These are phyloP conservation scores for Solanum rostratum DNA, from an alignment of 257 asterid genomes.

Conservation along the genomic window DNA sequence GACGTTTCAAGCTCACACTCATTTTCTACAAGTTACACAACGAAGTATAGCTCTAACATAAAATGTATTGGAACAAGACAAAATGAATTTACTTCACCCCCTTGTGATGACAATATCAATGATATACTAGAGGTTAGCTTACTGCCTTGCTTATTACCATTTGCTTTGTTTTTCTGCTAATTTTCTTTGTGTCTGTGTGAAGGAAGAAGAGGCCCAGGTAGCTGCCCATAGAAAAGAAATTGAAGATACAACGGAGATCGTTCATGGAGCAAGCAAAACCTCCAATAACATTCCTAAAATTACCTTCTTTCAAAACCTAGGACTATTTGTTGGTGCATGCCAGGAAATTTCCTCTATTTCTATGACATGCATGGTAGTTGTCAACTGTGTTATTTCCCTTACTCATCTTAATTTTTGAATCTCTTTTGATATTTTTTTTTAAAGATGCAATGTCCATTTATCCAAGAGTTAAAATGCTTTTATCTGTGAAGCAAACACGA, in stretches of 20 bases:
- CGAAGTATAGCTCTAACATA: constrained; percentile 25
- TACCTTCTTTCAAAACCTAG: not conserved
- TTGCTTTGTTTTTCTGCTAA: not conserved
- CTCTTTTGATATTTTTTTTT: not conserved
- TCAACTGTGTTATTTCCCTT: not conserved
- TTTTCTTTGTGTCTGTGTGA: constrained; percentile 2
- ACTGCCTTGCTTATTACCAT: not conserved
- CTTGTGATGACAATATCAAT: constrained; percentile 51
- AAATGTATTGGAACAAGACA: constrained; percentile 26
- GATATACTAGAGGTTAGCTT: constrained; percentile 83
- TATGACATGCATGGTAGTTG: not conserved
- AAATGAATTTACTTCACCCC: constrained; percentile 41
- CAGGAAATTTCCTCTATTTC: not conserved
- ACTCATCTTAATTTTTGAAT: not conserved
- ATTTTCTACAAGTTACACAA: constrained; percentile 28
- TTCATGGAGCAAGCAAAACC: constrained; percentile 64
- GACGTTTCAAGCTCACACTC: constrained; percentile 35
- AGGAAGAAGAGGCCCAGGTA: constrained; percentile 94
- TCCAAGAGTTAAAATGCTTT: not conserved
- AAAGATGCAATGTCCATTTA: not conserved
- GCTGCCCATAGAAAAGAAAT: constrained; percentile 95
- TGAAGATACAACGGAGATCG: constrained; percentile 95
- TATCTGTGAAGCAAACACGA: not conserved
- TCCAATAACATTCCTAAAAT: not conserved
- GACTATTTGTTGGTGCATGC: not conserved